These are phyloP conservation scores for Naganishia friedmannii DNA, from an alignment of 768 basidiomycete genomes.

Conservation along the genomic window DNA sequence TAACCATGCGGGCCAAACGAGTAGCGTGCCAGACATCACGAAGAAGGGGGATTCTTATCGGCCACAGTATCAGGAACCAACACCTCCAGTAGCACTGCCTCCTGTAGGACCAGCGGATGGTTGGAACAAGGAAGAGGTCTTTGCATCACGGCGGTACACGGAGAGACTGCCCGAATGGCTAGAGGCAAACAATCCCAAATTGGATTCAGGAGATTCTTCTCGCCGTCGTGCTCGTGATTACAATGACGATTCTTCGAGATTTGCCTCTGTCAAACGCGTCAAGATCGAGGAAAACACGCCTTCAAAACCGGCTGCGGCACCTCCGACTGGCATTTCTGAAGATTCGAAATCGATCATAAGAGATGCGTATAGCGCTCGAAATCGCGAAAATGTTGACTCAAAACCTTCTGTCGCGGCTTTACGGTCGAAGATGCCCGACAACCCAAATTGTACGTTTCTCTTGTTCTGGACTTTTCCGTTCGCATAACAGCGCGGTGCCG, in stretches of 20 bases:
- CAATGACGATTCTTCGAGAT: neutral
- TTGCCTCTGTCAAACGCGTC: slow-evolving; percentile 4
- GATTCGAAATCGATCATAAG: neutral
- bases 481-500: neutral
- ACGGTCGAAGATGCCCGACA: neutral
- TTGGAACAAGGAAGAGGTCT: slow-evolving; percentile 6
- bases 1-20: neutral
- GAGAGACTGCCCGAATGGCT: slow-evolving; percentile 19
- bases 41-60: slow-evolving; percentile 7
- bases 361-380: neutral
- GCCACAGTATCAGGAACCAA: neutral
- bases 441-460: slow-evolving; percentile 16
- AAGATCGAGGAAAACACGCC: neutral
- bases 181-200: slow-evolving; percentile 17
- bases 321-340: too few relatives aligned
- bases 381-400: neutral
- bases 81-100: neutral
- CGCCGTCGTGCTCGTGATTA: neutral
- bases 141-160: slow-evolving; percentile 10
- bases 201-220: slow-evolving; percentile 2
- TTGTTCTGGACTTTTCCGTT: slow-evolving; percentile 1
- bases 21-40: neutral
- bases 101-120: neutral
- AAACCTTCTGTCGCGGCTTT: neutral
- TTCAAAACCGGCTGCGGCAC: neutral